Base-by-base conservation (phyloP, 495 filamentous ascomycete species). In the Venustampulla echinocandica region DNA sequence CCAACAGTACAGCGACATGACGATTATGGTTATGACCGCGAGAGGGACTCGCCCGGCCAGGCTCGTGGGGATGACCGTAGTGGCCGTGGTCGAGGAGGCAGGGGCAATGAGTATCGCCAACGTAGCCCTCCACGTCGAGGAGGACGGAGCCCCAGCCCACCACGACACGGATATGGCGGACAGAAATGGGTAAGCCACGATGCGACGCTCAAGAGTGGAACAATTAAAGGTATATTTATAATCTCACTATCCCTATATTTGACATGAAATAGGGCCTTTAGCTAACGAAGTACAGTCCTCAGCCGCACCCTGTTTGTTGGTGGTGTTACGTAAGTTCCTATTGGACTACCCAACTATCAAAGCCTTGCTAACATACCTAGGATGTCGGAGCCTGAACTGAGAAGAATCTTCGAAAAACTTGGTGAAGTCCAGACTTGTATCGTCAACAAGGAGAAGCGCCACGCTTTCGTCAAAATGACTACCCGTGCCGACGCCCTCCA, bases 391-490 rank as follows among this genome's bases (percentile, higher is more conserved):
- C 67, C 73, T 14, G 87, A 94, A 53, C 69, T 99, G 38, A 78
- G 86, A 18, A 69, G 66, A 20, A 77, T 89, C 21, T 96, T 99
- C 58, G 66, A 69, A 55, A 77, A 76, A 18, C 95, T 79, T 58
- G 92, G 92, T 37, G 64, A 79, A 36, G 93, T 99, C 1, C 92
- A 99, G 58, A 94, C 89, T 10, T 95, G 89, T 64, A 99, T 99
- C 50, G 90, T 96, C 57, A 95, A 97, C 65, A 81, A 83, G 48
- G 93, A 97, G 54, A 97, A 95, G 65, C 84, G 92, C 18, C 93
- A 97, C 66, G 92, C 92, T 10, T 99, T 99, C 58, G 90, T 99
- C 52, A 99, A 99, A 64, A 97, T 99, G 92, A 75, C 89, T 47
- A 86, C 75, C 44, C 88, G 93, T 19, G 69, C 75, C 22, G 89